Percentiles rank a stretch among this genome's conserved stretches.
Conservation (phyloP, 1,139 yeast species). For the Nematodospora anomalae region DNA sequence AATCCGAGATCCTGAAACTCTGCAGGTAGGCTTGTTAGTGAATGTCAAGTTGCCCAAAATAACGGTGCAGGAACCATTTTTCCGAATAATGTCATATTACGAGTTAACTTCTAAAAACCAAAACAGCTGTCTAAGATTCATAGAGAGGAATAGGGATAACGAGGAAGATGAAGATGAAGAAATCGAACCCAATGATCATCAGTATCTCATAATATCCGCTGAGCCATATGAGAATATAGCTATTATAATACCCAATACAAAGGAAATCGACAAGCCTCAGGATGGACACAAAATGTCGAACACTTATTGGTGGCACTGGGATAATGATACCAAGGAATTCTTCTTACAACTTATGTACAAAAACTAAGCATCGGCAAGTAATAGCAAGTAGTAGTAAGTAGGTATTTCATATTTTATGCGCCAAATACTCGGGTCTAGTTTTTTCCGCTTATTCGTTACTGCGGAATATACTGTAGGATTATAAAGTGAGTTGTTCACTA, state of each 20-base stretch:
- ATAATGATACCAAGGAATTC: slow-evolving; percentile 64
- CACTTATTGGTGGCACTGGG: slow-evolving; percentile 70
- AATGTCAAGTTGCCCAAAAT: slow-evolving; percentile 58
- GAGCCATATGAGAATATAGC: slow-evolving; percentile 84
- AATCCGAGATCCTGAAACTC: slow-evolving; percentile 58
- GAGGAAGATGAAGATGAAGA: slow-evolving; percentile 25
- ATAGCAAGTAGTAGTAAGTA: too few species aligned
- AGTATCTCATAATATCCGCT: slow-evolving; percentile 72
- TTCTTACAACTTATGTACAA: slow-evolving; percentile 67
- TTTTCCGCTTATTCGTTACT: too few species aligned
- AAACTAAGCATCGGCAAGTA: slow-evolving; percentile 2
- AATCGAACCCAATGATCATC: slow-evolving; percentile 43
- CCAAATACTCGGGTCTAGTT: too few species aligned
- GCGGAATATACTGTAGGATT: too few species aligned
- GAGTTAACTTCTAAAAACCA: slow-evolving; percentile 57
- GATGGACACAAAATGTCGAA: slow-evolving; percentile 35
- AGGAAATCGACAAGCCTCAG: slow-evolving; percentile 49
- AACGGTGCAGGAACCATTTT: slow-evolving; percentile 53
- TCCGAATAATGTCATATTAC: slow-evolving; percentile 71
- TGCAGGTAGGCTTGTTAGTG: slow-evolving; percentile 61
- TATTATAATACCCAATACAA: slow-evolving; percentile 62
- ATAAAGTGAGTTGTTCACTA: too few species aligned
- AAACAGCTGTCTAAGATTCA: slow-evolving; percentile 24
- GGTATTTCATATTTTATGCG: too few species aligned
- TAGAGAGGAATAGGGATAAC: slow-evolving; percentile 17